These are phyloP conservation scores for Isoetes taiwanensis DNA, from an alignment of 75 land plant genomes.

Conservation along the genomic window DNA sequence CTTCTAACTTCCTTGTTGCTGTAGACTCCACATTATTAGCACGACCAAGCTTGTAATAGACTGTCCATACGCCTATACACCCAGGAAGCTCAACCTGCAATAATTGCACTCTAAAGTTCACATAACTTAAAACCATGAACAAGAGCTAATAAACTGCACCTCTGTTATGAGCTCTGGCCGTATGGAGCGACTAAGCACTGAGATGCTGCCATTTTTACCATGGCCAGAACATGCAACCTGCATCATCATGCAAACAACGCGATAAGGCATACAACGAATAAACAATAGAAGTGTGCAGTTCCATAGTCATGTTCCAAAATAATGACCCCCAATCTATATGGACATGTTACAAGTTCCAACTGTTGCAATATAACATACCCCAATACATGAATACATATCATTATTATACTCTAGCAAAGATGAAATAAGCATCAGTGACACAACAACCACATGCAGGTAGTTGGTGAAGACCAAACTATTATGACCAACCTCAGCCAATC, in stretches of 20 bases:
- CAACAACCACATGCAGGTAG: too few species aligned
- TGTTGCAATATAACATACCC: too few species aligned
- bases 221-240: slow-evolving; percentile 98
- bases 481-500: too few species aligned
- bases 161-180: slow-evolving; percentile 95
- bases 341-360: too few species aligned
- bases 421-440: too few species aligned
- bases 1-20: slow-evolving; percentile 24
- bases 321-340: too few species aligned
- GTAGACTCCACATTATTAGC: slow-evolving; percentile 34
- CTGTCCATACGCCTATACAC: slow-evolving; percentile 97
- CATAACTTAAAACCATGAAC: not conserved
- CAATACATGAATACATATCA: too few species aligned
- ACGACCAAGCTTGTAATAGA: slow-evolving; percentile 67
- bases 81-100: slow-evolving; percentile 83
- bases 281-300: too few species aligned
- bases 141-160: slow-evolving; percentile 20
- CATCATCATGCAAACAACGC: not conserved
- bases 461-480: too few species aligned
- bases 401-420: too few species aligned
- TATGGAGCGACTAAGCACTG: slow-evolving; percentile 75
- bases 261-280: too few species aligned
- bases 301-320: too few species aligned
- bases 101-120: not conserved
- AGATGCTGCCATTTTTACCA: slow-evolving; percentile 92